Evolutionary conservation across 2,329 filamentous ascomycete genomes (phyloP).

Genomic region (Acephala macrosclerotiorum): DNA sequence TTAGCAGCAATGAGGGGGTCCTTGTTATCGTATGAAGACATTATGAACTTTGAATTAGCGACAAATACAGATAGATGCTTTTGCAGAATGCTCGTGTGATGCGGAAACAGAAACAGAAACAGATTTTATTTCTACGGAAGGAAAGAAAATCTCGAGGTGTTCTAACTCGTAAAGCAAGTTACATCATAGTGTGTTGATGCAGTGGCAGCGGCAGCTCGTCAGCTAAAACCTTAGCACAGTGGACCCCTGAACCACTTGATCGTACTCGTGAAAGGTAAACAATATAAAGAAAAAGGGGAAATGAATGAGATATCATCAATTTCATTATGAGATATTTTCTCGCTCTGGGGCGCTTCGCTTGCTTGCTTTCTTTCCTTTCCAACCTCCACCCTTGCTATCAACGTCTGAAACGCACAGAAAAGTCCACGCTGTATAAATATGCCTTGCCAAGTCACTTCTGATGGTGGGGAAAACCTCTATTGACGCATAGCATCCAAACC

Average conservation of each 20-base stretch:
- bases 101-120: not conserved
- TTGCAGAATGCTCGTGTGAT: constrained; percentile 1
- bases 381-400: constrained; percentile 3
- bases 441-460: not conserved
- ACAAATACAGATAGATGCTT: constrained; percentile 21
- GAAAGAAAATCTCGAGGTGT: not conserved
- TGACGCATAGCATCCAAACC: constrained; percentile 42
- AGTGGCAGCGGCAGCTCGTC: not conserved
- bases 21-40: constrained; percentile 49
- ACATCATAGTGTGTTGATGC: constrained; percentile 20
- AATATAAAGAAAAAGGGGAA: not conserved
- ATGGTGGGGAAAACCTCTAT: constrained; percentile 12
- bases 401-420: constrained; percentile 9
- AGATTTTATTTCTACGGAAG: not conserved
- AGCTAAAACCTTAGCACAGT: not conserved
- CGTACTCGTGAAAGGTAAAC: not conserved
- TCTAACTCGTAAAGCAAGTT: constrained; percentile 5
- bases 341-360: constrained; percentile 14
- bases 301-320: constrained; percentile 21
- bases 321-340: constrained; percentile 31
- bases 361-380: constrained; percentile 8
- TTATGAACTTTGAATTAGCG: constrained; percentile 31
- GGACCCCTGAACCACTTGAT: not conserved
- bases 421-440: constrained; percentile 11
- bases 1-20: constrained; percentile 52